A percentile compares a stretch with the other conserved stretches of the same genome.
Evolutionary conservation across 805 yeast genomes (phyloP).

Genomic region (Myxozyma udenii): DNA sequence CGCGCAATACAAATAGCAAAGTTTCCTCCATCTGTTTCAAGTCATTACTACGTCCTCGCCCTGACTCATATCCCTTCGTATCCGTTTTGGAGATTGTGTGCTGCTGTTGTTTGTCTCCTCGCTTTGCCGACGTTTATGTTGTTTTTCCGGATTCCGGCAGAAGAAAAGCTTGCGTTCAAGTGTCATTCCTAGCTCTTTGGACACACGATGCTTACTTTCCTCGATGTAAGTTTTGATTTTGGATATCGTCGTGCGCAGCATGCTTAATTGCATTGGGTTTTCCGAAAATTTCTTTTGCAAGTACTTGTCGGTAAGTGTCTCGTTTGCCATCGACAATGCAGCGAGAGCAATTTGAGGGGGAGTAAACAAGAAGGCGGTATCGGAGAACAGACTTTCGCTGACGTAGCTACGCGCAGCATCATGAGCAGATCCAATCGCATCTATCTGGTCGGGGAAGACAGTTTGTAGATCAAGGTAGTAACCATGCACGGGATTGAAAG

Average conservation of each 20-base stretch:
- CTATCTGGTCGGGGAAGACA: constrained; percentile 44
- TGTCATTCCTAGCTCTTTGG: constrained; percentile 37
- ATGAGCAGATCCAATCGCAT: constrained; percentile 47
- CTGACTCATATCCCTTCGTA: constrained; percentile 1
- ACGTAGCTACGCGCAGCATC: constrained; percentile 66
- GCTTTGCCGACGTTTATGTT: constrained; percentile 17
- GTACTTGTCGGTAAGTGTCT: constrained; percentile 61
- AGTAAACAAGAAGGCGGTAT: constrained; percentile 71
- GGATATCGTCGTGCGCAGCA: constrained; percentile 9
- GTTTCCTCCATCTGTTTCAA: neutral
- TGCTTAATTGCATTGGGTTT: constrained; percentile 29
- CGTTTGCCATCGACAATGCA: constrained; percentile 67
- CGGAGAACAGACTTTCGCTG: constrained; percentile 68
- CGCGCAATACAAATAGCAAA: too few species aligned
- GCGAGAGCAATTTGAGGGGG: constrained; percentile 97
- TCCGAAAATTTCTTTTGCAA: constrained; percentile 58
- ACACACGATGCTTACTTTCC: constrained; percentile 28
- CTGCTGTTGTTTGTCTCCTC: neutral
- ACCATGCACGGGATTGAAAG: constrained; percentile 87
- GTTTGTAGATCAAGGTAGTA: constrained; percentile 86
- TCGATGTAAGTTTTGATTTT: constrained; percentile 24
- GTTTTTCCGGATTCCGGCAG: constrained; percentile 35
- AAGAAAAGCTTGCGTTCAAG: constrained; percentile 39
- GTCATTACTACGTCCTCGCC: constrained; percentile 4
- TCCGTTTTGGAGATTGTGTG: constrained; percentile 8